Evolutionary conservation across 108 stramenopile species (phyloP), one percentile per base, ranked within the genome.

Genomic region (Craspedostauros australis): DNA sequence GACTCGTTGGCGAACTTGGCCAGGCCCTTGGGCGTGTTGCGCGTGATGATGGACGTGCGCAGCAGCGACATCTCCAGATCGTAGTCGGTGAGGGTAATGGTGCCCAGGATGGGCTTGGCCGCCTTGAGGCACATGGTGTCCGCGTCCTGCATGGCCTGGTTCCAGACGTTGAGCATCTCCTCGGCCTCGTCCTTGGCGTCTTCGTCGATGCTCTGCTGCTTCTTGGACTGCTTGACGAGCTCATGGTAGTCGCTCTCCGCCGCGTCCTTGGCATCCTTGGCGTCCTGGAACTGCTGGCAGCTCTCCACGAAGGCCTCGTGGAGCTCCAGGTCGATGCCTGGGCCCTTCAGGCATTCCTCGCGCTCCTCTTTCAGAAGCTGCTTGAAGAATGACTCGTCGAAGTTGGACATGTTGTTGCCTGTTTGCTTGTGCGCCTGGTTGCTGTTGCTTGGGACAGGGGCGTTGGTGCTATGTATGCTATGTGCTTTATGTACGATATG

Each of bases 11-110:
- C 59, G 62, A 67, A 76, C 46, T 62, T 57, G 14, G 63, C 57
- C 0, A 76, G 36, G 4, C 61, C 57, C 47, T 71, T 53, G 6
- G 75, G 54, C n/a, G 69, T 50, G 7, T 50, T 58, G 9, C 66
- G 50, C 25, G 49, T 58, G 15, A 68, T 36, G 5, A 68, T 29
- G 2, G 66, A 57, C 3, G 66, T 68, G 0, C 66, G 50, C 20
- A 68, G 52, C 24, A 68, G 58, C 11, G 66, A 68, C 58, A 68
- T 60, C 47, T 68, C 66, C 42, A 68, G 33, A 42, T 68, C 66
- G 46, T 39, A 47, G 12, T 59, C 46, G 39, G 44, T 68, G 27
- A 68, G 31, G 38, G 54, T 45, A 18, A 68, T 60, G 3, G 31
- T 34, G 34, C 60, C 66, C 22, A 68, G 30, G 23, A 68, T 68